Evolutionary conservation across 2,329 filamentous ascomycete genomes (phyloP), one percentile per base, ranked within the genome.

Genomic region (Talaromyces sp.): DNA sequence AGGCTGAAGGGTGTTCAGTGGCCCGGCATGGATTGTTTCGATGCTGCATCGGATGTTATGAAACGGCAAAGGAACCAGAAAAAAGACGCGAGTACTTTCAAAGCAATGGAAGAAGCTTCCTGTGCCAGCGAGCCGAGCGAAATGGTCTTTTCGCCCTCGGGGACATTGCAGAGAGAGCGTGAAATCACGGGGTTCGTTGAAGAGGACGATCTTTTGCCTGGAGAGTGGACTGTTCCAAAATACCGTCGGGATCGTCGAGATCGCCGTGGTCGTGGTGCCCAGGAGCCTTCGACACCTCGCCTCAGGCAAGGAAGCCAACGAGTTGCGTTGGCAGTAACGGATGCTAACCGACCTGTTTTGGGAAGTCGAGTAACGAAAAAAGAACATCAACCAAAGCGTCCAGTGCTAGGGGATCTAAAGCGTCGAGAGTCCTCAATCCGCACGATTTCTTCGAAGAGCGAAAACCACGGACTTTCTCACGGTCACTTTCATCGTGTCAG

Each of bases 11-110:
- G 82, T 1, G 73, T 82, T 19, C 69, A 79, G 40, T 84, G 80
- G 79, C 82, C 82, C 29, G 82, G 82, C 22, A 84, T 84, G 82
- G 79, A 80, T 67, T 74, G 84, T 34, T 84, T 84, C 68, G 82
- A 84, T 70, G 81, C 82, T 34, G 82, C 82, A 15, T 82, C 81
- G 0, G 74, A 78, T 64, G 77, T 81, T 61, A 82, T 82, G 78
- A 79, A 77, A 67, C 77, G 79, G 51, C 81, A 78, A 66, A 79
- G 82, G 47, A 84, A 84, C 65, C 82, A 84, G 70, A 83, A 82
- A 69, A 84, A 84, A 67, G 81, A 83, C 54, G 75, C 74, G 13
- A 78, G 74, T 36, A 75, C 80, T 27, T 62, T 84, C 56, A 80
- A 75, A 68, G 76, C 74, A 67, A 82, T 84, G 81, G 77, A 83